Evolutionary conservation across 208 protist species (phyloP).

Genomic region (Acanthamoeba lenticulata): DNA sequence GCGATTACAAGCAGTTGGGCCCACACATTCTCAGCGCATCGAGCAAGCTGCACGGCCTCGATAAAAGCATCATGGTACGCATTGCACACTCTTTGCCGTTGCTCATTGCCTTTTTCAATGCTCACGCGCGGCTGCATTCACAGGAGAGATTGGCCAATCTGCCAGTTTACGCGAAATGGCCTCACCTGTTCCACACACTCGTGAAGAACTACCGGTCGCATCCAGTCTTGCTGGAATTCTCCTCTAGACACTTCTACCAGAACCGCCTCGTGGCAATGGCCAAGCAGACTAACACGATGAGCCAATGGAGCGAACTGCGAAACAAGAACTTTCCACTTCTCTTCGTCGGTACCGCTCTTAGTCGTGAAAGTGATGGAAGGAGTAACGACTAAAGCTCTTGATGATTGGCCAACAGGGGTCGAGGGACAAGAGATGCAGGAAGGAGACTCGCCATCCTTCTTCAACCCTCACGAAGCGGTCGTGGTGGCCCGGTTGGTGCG

Average conservation of each 20-base stretch:
- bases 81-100: not conserved
- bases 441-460: not conserved
- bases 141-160: not conserved
- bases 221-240: not conserved
- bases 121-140: not conserved
- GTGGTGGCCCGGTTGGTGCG: not conserved
- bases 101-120: too few relatives aligned
- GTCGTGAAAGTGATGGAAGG: too few relatives aligned
- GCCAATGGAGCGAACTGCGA: not conserved
- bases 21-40: not conserved
- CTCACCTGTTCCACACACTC: not conserved
- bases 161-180: not conserved
- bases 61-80: not conserved
- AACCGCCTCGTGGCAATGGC: not conserved
- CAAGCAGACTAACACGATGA: not conserved
- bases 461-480: not conserved
- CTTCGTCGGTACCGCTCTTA: not conserved
- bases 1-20: not conserved
- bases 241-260: not conserved
- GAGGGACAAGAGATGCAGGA: not conserved
- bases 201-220: constrained; percentile 32
- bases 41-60: not conserved
- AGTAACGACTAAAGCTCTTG: too few relatives aligned
- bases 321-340: not conserved
- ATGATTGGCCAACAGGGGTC: too few relatives aligned